Percentiles rank a stretch among this genome's conserved stretches.
Conservation (phyloP, 2,329 filamentous ascomycete species). For the Ophiostoma himal-ulmi region DNA sequence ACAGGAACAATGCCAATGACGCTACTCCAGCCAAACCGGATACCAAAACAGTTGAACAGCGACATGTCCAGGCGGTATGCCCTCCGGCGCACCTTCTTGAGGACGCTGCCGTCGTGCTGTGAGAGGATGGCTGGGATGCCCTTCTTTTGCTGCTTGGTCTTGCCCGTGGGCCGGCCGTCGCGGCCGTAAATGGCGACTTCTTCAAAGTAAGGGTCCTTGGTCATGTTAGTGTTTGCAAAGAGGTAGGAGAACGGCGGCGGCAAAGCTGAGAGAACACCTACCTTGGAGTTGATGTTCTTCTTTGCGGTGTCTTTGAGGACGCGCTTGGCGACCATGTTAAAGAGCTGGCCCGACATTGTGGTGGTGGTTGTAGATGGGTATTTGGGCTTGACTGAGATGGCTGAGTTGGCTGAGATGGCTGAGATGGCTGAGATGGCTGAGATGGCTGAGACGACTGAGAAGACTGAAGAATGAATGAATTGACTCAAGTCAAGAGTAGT, state of each 20-base stretch:
- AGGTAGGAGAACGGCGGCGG: neutral
- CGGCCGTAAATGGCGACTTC: slow-evolving; percentile 68
- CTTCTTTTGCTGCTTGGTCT: slow-evolving; percentile 78
- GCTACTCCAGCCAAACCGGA: slow-evolving; percentile 83
- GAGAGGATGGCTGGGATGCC: slow-evolving; percentile 78
- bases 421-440: neutral
- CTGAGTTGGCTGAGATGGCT: neutral
- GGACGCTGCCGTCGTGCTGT: slow-evolving; percentile 69
- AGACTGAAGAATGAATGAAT: neutral
- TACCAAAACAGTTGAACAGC: slow-evolving; percentile 73
- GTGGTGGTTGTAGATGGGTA: neutral
- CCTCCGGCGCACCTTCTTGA: slow-evolving; percentile 78
- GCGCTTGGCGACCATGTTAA: slow-evolving; percentile 27
- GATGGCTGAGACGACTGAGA: neutral
- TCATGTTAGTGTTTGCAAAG: neutral
- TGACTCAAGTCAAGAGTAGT: too few relatives aligned
- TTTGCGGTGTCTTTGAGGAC: slow-evolving; percentile 25
- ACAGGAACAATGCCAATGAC: slow-evolving; percentile 78
- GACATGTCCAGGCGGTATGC: slow-evolving; percentile 82
- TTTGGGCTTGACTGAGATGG: neutral
- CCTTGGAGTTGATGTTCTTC: slow-evolving; percentile 30
- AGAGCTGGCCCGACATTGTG: slow-evolving; percentile 25
- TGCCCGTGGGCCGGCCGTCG: slow-evolving; percentile 58
- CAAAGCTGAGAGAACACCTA: slow-evolving; percentile 16
- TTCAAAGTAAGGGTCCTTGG: slow-evolving; percentile 85